Percentiles rank a stretch among this genome's conserved stretches.
Conservation (phyloP, 345 rosid species). For the Salix koriyanagi region DNA sequence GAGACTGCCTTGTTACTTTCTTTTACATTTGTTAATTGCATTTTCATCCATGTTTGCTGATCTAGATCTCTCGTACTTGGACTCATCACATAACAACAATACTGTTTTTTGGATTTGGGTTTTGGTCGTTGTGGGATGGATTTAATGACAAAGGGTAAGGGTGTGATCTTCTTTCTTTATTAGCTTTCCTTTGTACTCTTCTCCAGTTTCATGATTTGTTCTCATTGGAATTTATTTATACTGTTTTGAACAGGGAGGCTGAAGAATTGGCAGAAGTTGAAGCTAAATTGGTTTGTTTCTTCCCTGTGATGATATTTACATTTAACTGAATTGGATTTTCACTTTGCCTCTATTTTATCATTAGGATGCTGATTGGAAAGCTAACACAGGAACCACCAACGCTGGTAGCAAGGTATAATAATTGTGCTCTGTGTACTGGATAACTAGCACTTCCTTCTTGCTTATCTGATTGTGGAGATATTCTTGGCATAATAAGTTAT, state of each 20-base stretch:
- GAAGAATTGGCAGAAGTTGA: slow-evolving; percentile 90
- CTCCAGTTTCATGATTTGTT: slow-evolving; percentile 1
- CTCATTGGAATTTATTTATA: slow-evolving; percentile 3
- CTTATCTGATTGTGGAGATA: background rate
- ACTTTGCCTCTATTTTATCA: slow-evolving; percentile 10
- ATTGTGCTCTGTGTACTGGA: background rate
- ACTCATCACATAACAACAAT: slow-evolving; percentile 79
- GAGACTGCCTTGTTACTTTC: background rate
- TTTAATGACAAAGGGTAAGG: slow-evolving; percentile 62
- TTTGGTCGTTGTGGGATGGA: slow-evolving; percentile 91
- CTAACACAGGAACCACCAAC: slow-evolving; percentile 38
- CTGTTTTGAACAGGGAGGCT: slow-evolving; percentile 44
- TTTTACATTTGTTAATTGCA: background rate
- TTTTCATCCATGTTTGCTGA: slow-evolving; percentile 8
- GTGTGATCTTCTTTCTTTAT: background rate
- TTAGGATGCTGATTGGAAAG: slow-evolving; percentile 75
- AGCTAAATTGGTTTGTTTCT: slow-evolving; percentile 64
- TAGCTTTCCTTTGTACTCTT: background rate
- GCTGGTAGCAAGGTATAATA: slow-evolving; percentile 52
- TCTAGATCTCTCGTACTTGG: slow-evolving; percentile 89
- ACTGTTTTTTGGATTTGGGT: slow-evolving; percentile 75
- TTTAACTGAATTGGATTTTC: slow-evolving; percentile 11
- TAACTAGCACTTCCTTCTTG: background rate
- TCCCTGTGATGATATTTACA: slow-evolving; percentile 1
- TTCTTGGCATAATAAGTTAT: too few relatives aligned